Percentiles rank a stretch among this genome's conserved stretches.
These are phyloP conservation scores for Parsonsia alboflavescens DNA, from an alignment of 257 asterid species.

Conservation along the genomic window DNA sequence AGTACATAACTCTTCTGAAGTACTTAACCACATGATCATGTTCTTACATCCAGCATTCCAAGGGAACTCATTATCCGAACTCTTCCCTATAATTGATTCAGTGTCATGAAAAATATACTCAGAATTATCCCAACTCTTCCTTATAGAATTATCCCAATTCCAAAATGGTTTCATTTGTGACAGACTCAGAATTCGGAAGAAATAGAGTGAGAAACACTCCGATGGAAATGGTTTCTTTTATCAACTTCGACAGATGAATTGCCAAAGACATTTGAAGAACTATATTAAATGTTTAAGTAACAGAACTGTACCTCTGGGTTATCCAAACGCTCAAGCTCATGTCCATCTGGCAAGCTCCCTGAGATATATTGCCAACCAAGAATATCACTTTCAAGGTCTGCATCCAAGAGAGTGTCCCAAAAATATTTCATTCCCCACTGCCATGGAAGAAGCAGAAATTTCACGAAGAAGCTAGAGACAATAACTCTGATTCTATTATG, in stretches of 20 bases:
- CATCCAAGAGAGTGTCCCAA: constrained; percentile 95
- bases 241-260: background rate
- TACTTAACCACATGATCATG: background rate
- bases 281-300: background rate
- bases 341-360: constrained; percentile 91
- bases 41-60: background rate
- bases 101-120: background rate
- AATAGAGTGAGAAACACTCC: background rate
- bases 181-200: too few relatives aligned
- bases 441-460: constrained; percentile 86
- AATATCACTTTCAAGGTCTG: constrained; percentile 82
- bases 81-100: background rate
- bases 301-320: constrained; percentile 65
- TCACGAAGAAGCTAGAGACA: constrained; percentile 79
- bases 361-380: constrained; percentile 96
- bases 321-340: constrained; percentile 86
- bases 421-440: constrained; percentile 98
- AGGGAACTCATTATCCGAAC: background rate
- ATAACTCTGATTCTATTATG: constrained; percentile 80
- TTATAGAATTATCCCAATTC: too few relatives aligned
- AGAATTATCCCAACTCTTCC: too few relatives aligned
- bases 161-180: too few relatives aligned
- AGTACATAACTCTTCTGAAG: background rate
- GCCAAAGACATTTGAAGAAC: background rate
- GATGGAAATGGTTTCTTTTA: background rate